These are phyloP conservation scores for Penicillium lividum DNA, from an alignment of 495 filamentous ascomycete species.

Conservation along the genomic window DNA sequence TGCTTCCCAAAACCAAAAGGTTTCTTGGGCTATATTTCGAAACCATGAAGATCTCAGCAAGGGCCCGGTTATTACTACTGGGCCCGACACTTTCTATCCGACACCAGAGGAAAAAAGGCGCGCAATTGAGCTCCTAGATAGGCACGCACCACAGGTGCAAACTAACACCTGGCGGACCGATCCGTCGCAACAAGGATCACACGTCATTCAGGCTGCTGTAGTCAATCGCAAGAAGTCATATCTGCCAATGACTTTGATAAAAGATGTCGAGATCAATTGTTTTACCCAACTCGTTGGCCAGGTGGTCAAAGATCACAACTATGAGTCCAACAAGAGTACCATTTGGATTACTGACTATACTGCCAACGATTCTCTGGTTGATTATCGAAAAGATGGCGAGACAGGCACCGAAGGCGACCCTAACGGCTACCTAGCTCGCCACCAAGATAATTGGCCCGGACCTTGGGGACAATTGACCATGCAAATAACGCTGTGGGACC, in stretches of 20 bases:
- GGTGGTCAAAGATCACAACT: slow-evolving; percentile 65
- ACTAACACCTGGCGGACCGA: not conserved
- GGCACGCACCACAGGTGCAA: slow-evolving; percentile 1
- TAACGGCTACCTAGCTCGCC: slow-evolving; percentile 42
- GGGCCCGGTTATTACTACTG: slow-evolving; percentile 27
- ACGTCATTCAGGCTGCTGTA: slow-evolving; percentile 18
- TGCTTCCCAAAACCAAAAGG: slow-evolving; percentile 28
- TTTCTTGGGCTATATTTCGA: slow-evolving; percentile 44
- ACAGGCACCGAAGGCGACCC: slow-evolving; percentile 48
- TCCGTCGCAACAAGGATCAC: not conserved
- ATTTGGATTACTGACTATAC: slow-evolving; percentile 91
- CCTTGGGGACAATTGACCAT: slow-evolving; percentile 76
- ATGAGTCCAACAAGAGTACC: slow-evolving; percentile 49
- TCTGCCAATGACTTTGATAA: slow-evolving; percentile 62
- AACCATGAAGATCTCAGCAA: slow-evolving; percentile 27
- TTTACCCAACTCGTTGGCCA: slow-evolving; percentile 77
- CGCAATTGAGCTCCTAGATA: slow-evolving; percentile 34
- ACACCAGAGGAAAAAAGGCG: slow-evolving; percentile 29
- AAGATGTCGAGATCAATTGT: slow-evolving; percentile 55
- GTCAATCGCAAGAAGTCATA: slow-evolving; percentile 3
- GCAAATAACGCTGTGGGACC: slow-evolving; percentile 69
- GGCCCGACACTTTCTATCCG: slow-evolving; percentile 34
- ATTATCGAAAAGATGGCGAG: slow-evolving; percentile 48
- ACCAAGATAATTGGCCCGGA: slow-evolving; percentile 64
- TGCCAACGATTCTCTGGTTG: slow-evolving; percentile 58